These are phyloP conservation scores for Halophytophthora polymorphica DNA, from an alignment of 352 stramenopile genomes.

Conservation along the genomic window DNA sequence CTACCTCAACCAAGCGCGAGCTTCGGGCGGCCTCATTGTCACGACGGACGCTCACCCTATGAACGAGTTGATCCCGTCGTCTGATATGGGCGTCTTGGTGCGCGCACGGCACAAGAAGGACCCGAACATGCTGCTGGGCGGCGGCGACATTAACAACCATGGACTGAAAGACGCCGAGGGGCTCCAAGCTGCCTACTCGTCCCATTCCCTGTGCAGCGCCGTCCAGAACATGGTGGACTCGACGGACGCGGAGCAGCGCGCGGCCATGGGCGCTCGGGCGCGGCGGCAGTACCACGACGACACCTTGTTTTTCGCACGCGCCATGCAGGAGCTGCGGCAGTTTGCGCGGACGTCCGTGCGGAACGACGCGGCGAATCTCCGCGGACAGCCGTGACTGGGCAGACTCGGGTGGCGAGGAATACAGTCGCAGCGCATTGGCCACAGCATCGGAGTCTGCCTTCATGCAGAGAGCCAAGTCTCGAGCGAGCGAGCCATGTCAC, in stretches of 20 bases:
- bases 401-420: too few relatives aligned
- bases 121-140: conserved; percentile 26
- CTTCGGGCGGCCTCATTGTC: conserved; percentile 32
- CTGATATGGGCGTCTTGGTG: conserved; percentile 24
- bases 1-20: conserved; percentile 55
- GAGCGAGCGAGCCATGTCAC: too few relatives aligned
- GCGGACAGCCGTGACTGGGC: too few relatives aligned
- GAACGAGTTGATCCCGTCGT: conserved; percentile 38
- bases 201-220: not conserved
- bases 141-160: conserved; percentile 10
- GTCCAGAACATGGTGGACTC: conserved; percentile 16
- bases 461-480: too few relatives aligned
- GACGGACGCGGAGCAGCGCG: conserved; percentile 12
- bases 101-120: not conserved
- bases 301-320: conserved; percentile 20
- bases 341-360: not conserved
- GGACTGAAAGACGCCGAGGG: conserved; percentile 1
- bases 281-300: conserved; percentile 27
- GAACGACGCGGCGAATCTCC: too few relatives aligned
- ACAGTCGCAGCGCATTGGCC: too few relatives aligned
- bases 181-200: not conserved
- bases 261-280: conserved; percentile 6
- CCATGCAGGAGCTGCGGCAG: conserved; percentile 18
- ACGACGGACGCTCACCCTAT: conserved; percentile 38
- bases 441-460: too few relatives aligned